A percentile compares a stretch with the other conserved stretches of the same genome.
Conservation (phyloP, 768 basidiomycete genomes). For the Psilocybe sp. region DNA sequence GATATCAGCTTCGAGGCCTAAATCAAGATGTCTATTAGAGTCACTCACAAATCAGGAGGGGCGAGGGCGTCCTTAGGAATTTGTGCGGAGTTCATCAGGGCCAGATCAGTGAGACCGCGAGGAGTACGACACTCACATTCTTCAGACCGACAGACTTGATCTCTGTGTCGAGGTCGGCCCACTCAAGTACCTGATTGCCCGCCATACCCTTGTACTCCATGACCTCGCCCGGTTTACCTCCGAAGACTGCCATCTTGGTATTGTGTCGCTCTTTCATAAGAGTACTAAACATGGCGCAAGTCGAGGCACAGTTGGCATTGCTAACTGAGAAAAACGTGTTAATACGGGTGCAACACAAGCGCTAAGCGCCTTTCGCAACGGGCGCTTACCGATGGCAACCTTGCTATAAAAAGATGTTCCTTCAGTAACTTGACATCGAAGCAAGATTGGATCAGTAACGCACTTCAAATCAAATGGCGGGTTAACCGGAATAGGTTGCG, state of each 20-base stretch:
- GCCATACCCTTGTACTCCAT: conserved; percentile 61
- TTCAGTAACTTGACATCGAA: neutral
- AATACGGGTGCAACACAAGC: neutral
- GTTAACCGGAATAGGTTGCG: conserved; percentile 35
- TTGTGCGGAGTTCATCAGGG: neutral
- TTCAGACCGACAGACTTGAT: conserved; percentile 57
- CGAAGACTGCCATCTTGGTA: conserved; percentile 53
- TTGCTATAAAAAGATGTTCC: conserved; percentile 25
- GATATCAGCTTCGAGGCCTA: neutral
- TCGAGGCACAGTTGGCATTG: conserved; percentile 54
- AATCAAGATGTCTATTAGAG: neutral
- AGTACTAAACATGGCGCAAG: conserved; percentile 63
- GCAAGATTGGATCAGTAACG: neutral
- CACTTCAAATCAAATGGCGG: conserved; percentile 45
- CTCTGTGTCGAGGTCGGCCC: conserved; percentile 57
- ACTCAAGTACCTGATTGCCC: conserved; percentile 62
- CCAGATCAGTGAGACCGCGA: neutral
- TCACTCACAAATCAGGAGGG: conserved; percentile 40
- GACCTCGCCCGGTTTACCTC: conserved; percentile 49
- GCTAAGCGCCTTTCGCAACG: neutral
- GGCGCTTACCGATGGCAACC: conserved; percentile 39
- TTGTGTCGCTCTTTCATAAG: conserved; percentile 56
- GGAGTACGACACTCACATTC: conserved; percentile 27
- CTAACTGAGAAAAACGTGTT: conserved; percentile 24
- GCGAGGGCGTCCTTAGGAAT: conserved; percentile 35